Evolutionary conservation across 306 rosid genomes (phyloP).

Genomic region (Rosa rugosa): DNA sequence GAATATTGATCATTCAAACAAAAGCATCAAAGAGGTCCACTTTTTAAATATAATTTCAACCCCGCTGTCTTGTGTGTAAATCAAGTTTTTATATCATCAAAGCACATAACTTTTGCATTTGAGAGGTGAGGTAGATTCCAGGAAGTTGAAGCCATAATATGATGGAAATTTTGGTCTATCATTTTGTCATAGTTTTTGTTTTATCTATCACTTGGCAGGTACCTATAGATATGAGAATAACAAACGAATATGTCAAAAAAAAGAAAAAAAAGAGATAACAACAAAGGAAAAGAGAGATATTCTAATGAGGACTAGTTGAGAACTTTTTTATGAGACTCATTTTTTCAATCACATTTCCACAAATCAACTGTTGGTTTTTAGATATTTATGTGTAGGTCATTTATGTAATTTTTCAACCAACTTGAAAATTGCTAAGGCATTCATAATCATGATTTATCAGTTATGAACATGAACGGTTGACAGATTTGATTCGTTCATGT

Average conservation of each 20-base stretch:
- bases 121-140: neutral
- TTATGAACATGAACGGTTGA: too few relatives aligned
- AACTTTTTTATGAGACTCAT: too few relatives aligned
- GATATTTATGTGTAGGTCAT: too few relatives aligned
- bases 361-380: too few relatives aligned
- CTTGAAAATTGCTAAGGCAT: too few relatives aligned
- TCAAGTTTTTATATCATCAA: constrained; percentile 6
- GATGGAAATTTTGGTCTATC: neutral
- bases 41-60: neutral
- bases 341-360: too few relatives aligned
- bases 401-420: too few relatives aligned
- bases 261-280: neutral
- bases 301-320: too few relatives aligned
- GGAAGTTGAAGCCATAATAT: neutral
- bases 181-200: neutral
- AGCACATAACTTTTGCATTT: neutral
- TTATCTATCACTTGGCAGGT: neutral
- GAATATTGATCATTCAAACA: neutral
- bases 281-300: too few relatives aligned
- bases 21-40: neutral
- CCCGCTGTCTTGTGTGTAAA: neutral
- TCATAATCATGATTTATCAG: too few relatives aligned
- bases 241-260: neutral
- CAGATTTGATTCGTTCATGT: too few relatives aligned
- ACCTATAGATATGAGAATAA: neutral